These are phyloP conservation scores for Ascomycota sp. DNA, from an alignment of 2,329 filamentous ascomycete genomes.

Conservation along the genomic window DNA sequence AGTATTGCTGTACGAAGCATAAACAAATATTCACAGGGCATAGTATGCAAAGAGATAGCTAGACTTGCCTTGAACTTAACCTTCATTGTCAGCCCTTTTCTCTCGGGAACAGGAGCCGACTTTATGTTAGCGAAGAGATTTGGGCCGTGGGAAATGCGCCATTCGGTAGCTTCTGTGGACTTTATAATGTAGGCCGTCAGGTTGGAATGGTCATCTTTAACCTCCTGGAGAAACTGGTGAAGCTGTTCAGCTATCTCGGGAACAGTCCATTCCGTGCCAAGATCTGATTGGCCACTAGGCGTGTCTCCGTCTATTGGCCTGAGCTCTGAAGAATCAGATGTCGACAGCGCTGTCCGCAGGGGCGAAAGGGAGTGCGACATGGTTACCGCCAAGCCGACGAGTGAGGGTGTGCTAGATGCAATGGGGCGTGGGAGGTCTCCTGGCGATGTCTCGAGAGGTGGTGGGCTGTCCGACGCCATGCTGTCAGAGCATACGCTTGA, in stretches of 20 bases:
- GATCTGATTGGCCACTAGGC: conserved; percentile 5
- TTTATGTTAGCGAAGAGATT: conserved; percentile 28
- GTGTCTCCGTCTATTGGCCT: no score
- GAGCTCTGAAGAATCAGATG: no score
- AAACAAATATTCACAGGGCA: no score
- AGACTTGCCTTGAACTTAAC: conserved; percentile 28
- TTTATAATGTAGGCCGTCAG: conserved; percentile 24
- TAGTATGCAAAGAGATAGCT: neutral
- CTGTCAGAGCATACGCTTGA: no score
- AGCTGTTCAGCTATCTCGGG: conserved; percentile 22
- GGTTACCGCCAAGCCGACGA: no score
- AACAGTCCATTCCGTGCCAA: conserved; percentile 18
- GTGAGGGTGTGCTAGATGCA: no score
- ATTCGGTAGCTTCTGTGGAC: conserved; percentile 19
- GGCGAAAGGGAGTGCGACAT: no score
- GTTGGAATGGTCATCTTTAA: conserved; percentile 23
- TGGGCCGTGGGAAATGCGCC: conserved; percentile 18
- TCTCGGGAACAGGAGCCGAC: conserved; percentile 13
- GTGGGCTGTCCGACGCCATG: no score
- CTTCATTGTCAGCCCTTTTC: conserved; percentile 20
- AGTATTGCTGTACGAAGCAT: conserved; percentile 17
- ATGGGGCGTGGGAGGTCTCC: no score
- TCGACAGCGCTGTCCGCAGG: no score
- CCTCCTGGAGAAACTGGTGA: conserved; percentile 18
- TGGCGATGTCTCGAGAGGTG: no score